phyloP scores from a whole-genome alignment of 2,329 filamentous ascomycete species.

The Harringtonia aguacate region DNA sequence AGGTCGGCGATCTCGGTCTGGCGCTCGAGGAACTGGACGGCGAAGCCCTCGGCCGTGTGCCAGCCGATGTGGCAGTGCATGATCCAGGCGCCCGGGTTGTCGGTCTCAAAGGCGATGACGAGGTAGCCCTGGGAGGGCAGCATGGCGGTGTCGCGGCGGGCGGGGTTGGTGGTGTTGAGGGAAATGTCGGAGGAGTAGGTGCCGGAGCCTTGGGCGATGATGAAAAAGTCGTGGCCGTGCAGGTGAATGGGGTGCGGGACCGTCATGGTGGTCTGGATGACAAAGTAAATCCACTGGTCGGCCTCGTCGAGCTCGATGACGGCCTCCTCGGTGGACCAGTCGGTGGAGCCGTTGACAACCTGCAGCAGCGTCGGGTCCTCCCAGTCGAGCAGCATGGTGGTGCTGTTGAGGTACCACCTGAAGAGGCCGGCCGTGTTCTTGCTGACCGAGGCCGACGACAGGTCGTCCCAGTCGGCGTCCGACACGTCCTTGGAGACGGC shows the following conservation, averaged over 20 bases:
- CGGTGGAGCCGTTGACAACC: conserved; percentile 7
- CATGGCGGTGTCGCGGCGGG: conserved; percentile 31
- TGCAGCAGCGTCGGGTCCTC: conserved; percentile 10
- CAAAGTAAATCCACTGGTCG: conserved; percentile 10
- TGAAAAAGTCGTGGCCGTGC: conserved; percentile 31
- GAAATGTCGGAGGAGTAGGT: conserved; percentile 7
- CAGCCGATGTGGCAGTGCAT: conserved; percentile 47
- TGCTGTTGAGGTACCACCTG: conserved; percentile 16
- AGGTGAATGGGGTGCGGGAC: conserved; percentile 29
- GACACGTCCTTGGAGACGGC: conserved; percentile 12
- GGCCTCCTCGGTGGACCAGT: conserved; percentile 6
- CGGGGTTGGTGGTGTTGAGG: conserved; percentile 25
- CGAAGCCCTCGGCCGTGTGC: conserved; percentile 24
- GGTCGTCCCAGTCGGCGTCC: conserved; percentile 1
- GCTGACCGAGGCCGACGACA: conserved; percentile 4
- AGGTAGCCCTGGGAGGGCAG: conserved; percentile 29
- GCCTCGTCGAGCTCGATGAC: conserved; percentile 6
- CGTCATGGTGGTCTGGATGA: conserved; percentile 7
- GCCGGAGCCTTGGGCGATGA: conserved; percentile 19
- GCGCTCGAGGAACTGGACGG: conserved; percentile 5
- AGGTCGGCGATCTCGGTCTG: neutral
- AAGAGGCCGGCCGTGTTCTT: conserved; percentile 4
- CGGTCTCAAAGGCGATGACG: conserved; percentile 32
- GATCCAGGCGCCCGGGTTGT: conserved; percentile 39
- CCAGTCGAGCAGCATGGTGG: conserved; percentile 16